Conservation (phyloP, 176 grass and related monocot species). For the Melocanna baccifera region DNA sequence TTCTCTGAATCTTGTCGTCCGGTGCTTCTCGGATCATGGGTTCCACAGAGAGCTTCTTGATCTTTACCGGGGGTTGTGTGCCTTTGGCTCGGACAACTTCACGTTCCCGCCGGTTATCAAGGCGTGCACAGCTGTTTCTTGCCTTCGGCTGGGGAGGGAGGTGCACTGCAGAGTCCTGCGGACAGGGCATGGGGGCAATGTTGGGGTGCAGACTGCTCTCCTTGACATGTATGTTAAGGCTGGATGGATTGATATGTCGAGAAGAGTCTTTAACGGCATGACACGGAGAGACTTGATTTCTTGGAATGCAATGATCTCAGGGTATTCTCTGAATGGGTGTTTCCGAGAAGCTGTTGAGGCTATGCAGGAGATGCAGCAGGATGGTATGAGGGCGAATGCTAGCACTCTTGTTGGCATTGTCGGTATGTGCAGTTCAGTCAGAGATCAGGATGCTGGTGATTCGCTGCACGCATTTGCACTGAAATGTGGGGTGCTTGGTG, state of each 20-base stretch:
- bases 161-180: slow-evolving; percentile 51
- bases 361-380: slow-evolving; percentile 38
- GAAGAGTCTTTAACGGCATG: slow-evolving; percentile 55
- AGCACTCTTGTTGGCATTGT: slow-evolving; percentile 44
- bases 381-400: slow-evolving; percentile 41
- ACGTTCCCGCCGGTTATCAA: slow-evolving; percentile 63
- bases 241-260: slow-evolving; percentile 31
- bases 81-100: slow-evolving; percentile 47
- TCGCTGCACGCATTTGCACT: slow-evolving; percentile 47
- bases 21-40: slow-evolving; percentile 57
- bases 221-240: slow-evolving; percentile 63
- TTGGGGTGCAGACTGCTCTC: slow-evolving; percentile 60
- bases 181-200: slow-evolving; percentile 32
- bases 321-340: slow-evolving; percentile 48
- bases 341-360: slow-evolving; percentile 31
- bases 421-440: slow-evolving; percentile 19
- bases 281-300: slow-evolving; percentile 50
- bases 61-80: slow-evolving; percentile 35
- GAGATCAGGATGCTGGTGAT: neutral
- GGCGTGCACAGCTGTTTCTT: slow-evolving; percentile 44
- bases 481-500: slow-evolving; percentile 46
- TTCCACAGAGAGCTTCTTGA: slow-evolving; percentile 52
- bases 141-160: slow-evolving; percentile 42
- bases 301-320: slow-evolving; percentile 60
- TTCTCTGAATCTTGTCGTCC: slow-evolving; percentile 43